These are phyloP conservation scores for Pelargonium myrrhifolium DNA, from an alignment of 441 rosid genomes.

Conservation along the genomic window DNA sequence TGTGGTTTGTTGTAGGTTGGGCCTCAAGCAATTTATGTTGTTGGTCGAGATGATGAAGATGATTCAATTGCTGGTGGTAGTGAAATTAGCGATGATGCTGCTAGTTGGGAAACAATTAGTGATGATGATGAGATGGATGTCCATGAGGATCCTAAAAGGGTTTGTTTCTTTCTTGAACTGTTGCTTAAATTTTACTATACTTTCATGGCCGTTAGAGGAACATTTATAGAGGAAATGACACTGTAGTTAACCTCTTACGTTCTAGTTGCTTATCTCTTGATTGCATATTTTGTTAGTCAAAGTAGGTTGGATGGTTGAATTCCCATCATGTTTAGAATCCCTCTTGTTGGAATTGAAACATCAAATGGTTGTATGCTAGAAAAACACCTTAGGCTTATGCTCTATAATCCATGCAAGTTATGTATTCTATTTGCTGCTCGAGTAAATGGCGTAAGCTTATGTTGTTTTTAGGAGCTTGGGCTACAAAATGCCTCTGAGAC, in stretches of 20 bases:
- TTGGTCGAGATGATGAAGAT: conserved; percentile 90
- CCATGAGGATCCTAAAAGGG: conserved; percentile 62
- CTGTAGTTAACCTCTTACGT: not conserved
- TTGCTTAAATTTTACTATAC: conserved; percentile 1
- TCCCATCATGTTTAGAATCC: not conserved
- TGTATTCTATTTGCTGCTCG: conserved; percentile 11
- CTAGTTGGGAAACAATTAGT: conserved; percentile 94
- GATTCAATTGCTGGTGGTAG: conserved; percentile 78
- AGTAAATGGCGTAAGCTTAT: conserved; percentile 22
- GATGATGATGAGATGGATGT: conserved; percentile 60
- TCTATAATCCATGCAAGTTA: not conserved
- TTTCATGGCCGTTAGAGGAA: conserved; percentile 2
- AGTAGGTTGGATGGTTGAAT: not conserved
- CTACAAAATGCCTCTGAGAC: conserved; percentile 26
- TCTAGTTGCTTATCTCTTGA: not conserved
- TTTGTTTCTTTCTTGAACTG: conserved; percentile 36
- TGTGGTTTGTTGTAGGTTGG: conserved; percentile 63
- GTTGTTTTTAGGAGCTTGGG: conserved; percentile 44
- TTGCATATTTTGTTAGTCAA: not conserved
- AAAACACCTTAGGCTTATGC: not conserved
- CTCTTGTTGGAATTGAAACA: not conserved
- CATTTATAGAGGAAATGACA: not conserved
- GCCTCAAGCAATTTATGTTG: conserved; percentile 94
- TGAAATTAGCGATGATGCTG: conserved; percentile 74
- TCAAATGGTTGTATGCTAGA: conserved; percentile 6